Base-by-base conservation (phyloP, 2,329 filamentous ascomycete genomes). In the Talaromyces marneffei region DNA sequence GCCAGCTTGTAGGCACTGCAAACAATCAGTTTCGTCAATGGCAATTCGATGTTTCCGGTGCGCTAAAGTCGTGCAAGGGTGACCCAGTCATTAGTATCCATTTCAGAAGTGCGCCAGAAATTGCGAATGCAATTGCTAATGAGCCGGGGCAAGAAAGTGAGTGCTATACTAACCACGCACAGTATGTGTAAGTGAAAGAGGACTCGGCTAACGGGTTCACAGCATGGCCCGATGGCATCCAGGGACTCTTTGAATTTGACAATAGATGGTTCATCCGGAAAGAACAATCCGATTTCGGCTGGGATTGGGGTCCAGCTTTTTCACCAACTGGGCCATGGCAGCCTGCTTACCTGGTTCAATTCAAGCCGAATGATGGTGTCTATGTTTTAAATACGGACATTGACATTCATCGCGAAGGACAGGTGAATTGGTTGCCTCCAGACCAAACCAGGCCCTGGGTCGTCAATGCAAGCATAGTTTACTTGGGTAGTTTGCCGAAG, bases 11-110 rank as follows among this genome's bases (percentile, higher is more conserved):
- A 3, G 84, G 81, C 2, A 77, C 77, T 6, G 85, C 85, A 0
- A 78, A 86, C 66, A 87, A 87, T 63, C 85, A 87, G 67, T 87
- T 87, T 66, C 77, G 84, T 1, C 84, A 87, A 66, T 87, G 84
- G 70, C 79, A 78, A 42, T 86, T 86, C 62, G 80, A 87, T 53
- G 76, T 87, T 2, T 80, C 83, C 0, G 66, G 75, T 4, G 71
- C 79, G 7, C 63, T 86, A 7, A 65, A 64, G 2, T 68, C 69
- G 0, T 86, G 82, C 68, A 66, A 71, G 2, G 65, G 63, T 4
- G 59, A 66, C 3, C 75, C 79, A 1, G 70, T 75, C 4, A 66
- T 85, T 7, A 75, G 72, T 40, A 75, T 86, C 66, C 78, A 85
- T 53, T 86, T 87, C 68, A 82, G 81, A 27, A 85, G 82, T 63